Evolutionary conservation across 768 basidiomycete genomes (phyloP), one percentile per base, ranked within the genome.

Genomic region (Rhizopogon roseolus): DNA sequence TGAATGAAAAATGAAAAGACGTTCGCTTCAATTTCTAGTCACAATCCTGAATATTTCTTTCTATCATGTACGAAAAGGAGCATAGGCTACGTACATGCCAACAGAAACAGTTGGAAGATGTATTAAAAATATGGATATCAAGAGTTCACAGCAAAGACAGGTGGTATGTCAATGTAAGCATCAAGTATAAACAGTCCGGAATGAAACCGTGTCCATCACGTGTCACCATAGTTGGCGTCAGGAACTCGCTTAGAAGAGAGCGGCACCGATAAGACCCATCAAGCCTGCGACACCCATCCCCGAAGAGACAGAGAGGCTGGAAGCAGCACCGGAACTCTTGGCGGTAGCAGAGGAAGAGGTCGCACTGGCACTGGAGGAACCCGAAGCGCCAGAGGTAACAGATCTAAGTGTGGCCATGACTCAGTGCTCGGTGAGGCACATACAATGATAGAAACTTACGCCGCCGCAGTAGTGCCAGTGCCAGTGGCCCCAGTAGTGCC

Each of bases 181-280:
- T 50, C 56, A 52, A 52, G 54, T 55, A 58, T 37, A 55, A 58
- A 58, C 64, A 48, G 54, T 55, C 34, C 34, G 44, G 38, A 34
- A 56, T 50, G 57, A 39, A 43, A 57, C 48, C 53, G 54, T 46
- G 49, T 69, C 60, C 59, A 40, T 55, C 46, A 13, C 58, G 39
- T 11, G 49, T 59, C 57, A 43, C 63, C 34, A 43, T 43, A 41
- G 57, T 45, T 7, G 4, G 19, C 2, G 44, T n/a, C 13, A 11
- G 6, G 46, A 16, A 48, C 1, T 41, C 32, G 53, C 54, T 72
- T 67, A 81, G 52, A 81, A 70, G 19, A 83, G 67, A 46, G 71
- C 72, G 50, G 76, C 73, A 40, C 81, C 81, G 52, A 81, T 64
- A 41, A 82, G 59, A 19, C 81, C 80, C 63, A 84, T 66, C 37